These are phyloP conservation scores for Boletus tylopilopsis DNA, from an alignment of 768 basidiomycete species.

Conservation along the genomic window DNA sequence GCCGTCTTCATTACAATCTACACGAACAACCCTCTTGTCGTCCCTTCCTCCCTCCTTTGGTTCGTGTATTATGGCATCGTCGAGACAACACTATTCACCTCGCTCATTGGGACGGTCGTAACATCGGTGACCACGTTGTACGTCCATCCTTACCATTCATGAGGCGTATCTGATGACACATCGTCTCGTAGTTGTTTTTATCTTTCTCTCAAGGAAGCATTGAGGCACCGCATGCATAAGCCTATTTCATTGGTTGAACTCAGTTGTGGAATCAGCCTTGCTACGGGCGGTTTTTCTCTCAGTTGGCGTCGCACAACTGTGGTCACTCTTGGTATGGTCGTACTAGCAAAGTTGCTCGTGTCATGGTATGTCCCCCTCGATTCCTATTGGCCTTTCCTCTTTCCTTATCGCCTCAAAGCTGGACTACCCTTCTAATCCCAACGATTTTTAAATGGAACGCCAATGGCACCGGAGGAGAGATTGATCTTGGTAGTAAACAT, in stretches of 20 bases:
- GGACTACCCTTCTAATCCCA: slow-evolving; percentile 12
- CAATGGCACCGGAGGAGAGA: slow-evolving; percentile 2
- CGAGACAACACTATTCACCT: neutral
- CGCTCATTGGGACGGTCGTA: neutral
- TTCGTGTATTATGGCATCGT: neutral
- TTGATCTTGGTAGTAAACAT: slow-evolving; percentile 2
- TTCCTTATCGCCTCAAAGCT: slow-evolving; percentile 4
- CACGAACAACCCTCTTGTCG: neutral
- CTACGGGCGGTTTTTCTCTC: neutral
- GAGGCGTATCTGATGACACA: no score
- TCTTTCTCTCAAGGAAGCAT: slow-evolving; percentile 15
- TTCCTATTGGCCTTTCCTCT: neutral
- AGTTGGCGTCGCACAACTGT: neutral
- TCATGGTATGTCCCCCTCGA: slow-evolving; percentile 9
- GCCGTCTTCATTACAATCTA: neutral
- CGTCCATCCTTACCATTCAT: neutral
- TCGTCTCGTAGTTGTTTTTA: neutral
- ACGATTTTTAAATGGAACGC: neutral
- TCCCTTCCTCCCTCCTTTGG: neutral
- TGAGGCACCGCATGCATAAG: slow-evolving; percentile 10
- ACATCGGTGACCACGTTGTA: neutral
- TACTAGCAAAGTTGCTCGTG: slow-evolving; percentile 12
- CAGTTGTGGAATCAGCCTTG: slow-evolving; percentile 7
- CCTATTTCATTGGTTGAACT: slow-evolving; percentile 13
- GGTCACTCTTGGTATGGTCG: neutral